Base-by-base conservation (phyloP, 306 rosid species). In the Rubus parviflorus region DNA sequence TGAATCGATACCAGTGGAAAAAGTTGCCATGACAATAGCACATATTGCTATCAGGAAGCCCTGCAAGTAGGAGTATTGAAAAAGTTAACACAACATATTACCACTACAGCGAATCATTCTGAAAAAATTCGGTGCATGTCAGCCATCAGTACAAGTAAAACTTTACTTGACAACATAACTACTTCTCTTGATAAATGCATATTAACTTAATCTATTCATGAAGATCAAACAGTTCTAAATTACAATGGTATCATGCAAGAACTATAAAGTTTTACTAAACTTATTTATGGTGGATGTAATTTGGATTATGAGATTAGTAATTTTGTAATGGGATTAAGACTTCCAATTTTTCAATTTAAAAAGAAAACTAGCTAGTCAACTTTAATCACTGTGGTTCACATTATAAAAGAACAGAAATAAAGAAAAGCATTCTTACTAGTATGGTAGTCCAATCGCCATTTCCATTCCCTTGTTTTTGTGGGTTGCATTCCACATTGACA, bases 1-100 rank as follows among this genome's bases (percentile, higher is more conserved):
- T 23, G 97, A 88, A 88, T 94, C 98, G 60, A 91, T 86, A 76
- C 98, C 98, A 1, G 97, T 94, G 35, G 98, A 94, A 80, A 94
- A 90, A 25, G 97, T 87, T 56, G 97, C 97, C 89, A 90, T 81
- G 66, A 94, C 97, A 71, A 90, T 83, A 3, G 92, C 93, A 73
- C 85, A 87, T 77, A 91, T 84, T 20, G 98, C 98, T 13, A 94
- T 83, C 45, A 91, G 79, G 77, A 94, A 94, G 68, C 97, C 84
- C 98, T 94, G 75, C 56, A 30, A 72, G 53, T 66, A 88, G 67
- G 73, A 75, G 45, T n/a, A n/a, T n/a, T n/a, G n/a, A n/a, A n/a
- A 70, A 17, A 9, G 45, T 61, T 54, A 41, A n/a, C 46, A 77
- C 56, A 58, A 51, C 38, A 47, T 17, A n/a, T 30, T 30, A 30